These are phyloP conservation scores for Colletotrichum plurivorum DNA, from an alignment of 2,329 filamentous ascomycete species.

Conservation along the genomic window DNA sequence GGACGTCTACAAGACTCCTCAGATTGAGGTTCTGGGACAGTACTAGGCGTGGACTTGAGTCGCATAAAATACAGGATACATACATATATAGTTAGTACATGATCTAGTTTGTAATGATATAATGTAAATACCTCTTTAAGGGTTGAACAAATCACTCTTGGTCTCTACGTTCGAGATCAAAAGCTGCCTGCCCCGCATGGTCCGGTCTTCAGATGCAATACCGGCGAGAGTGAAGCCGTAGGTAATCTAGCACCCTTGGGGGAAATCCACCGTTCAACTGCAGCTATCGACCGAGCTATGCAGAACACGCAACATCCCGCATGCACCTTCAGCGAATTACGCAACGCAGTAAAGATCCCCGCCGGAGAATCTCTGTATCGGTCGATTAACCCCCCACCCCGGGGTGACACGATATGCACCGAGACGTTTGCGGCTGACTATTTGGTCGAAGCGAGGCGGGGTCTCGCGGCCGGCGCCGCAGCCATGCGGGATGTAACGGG, in stretches of 20 bases:
- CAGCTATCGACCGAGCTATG: too few species aligned
- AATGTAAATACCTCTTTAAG: not conserved
- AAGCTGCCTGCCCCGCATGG: too few species aligned
- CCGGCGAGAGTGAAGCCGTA: too few species aligned
- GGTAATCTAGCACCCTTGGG: too few species aligned
- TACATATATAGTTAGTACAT: not conserved
- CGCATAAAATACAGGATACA: not conserved
- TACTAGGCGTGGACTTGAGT: slow-evolving; percentile 32
- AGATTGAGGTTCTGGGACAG: slow-evolving; percentile 49
- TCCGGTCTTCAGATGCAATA: too few species aligned
- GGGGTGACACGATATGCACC: not conserved
- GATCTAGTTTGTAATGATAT: slow-evolving; percentile 25
- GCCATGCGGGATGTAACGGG: not conserved
- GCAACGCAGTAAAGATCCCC: not conserved
- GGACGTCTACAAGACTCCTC: slow-evolving; percentile 54
- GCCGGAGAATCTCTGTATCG: not conserved
- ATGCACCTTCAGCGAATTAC: slow-evolving; percentile 6
- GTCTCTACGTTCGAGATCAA: not conserved
- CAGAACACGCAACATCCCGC: not conserved
- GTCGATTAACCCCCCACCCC: not conserved
- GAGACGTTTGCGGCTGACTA: not conserved
- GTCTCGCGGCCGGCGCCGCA: slow-evolving; percentile 18
- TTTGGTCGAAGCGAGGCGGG: not conserved
- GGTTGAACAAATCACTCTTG: not conserved
- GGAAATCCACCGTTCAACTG: too few species aligned